Evolutionary conservation across 306 rosid genomes (phyloP), one percentile per base, ranked within the genome.

Genomic region (Astragalus glycyphyllos): DNA sequence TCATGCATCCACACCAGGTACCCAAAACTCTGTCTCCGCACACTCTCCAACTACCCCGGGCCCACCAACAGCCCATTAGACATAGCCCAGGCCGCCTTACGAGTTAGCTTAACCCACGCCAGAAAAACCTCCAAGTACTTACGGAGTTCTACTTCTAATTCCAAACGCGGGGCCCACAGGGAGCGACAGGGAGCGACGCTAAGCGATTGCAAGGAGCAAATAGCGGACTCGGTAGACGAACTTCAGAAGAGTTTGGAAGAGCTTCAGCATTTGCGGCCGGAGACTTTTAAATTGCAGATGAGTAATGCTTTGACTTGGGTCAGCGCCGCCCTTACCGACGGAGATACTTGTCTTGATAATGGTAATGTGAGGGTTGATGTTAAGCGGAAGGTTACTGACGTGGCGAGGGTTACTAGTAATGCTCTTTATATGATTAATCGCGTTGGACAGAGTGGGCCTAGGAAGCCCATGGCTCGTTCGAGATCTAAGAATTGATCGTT

Each of bases 221-320:
- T 89, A 0, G 58, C 86, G 0, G 94, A 84, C 59, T 83, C 98
- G 2, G 80, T 89, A 9, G 92, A 92, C 6, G 92, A 87, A 61
- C 69, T 92, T 49, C 68, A 69, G 29, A 56, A 31, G 49, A 84
- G 96, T 32, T 65, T 92, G 14, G 56, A 58, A 15, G 89, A 87
- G 80, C 45, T 92, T 40, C 65, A 74, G 42, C 94, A 92, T 77
- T 85, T 92, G 48, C 73, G 74, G 0, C 41, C 63, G 11, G 86
- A 73, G 46, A 78, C 82, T 0, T 86, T 92, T 72, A 67, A 45
- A 57, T 83, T 83, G 86, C 90, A 92, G 80, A 83, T 92, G 94
- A 85, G 89, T 31, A 87, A 92, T 69, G 92, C 92, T 0, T 66
- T 86, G 89, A 92, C 96, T 5, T 92, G 98, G 98, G 86, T 76